Base-by-base conservation (phyloP, 768 basidiomycete species). In the Russula vinacea region DNA sequence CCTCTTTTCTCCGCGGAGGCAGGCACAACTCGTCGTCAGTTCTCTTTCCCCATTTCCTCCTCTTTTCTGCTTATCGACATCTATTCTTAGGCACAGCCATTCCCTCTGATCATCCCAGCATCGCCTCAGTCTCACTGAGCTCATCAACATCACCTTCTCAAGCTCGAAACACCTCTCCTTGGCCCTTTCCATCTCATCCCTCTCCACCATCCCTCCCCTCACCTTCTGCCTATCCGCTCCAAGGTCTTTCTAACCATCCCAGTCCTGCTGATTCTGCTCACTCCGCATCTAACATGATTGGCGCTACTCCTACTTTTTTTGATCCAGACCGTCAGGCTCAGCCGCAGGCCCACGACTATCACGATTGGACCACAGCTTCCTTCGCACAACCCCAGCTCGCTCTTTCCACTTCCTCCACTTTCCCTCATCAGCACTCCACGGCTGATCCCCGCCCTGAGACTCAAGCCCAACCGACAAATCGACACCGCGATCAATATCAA, bases 271-370 rank as follows among this genome's bases (percentile, higher is more conserved):
- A 22, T n/a, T 29, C 56, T 1, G 56, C 32, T 9, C 35, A 52
- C 5, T 64, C 66, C 6, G 54, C 60, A 42, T 22, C 58, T 16
- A 59, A 2, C 33, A 71, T 71, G 70, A 71, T 71, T n/a, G 70
- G 70, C 37, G 37, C 68, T 5, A 58, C 65, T 35, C 64, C 70
- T 5, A 52, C 70, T 1, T 71, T 62, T 49, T 71, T 67, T 56
- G 68, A 69, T 39, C 62, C 59, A 22, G 70, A 70, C 5, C 52
- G 61, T 4, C 62, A 66, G 2, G 2, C 56, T 9, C 65, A 57
- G 42, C 60, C 60, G 13, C 59, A 59, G 17, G 33, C 56, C 2
- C 45, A 44, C 35, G 66, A 67, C 22, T 68, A 66, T 55, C 58
- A 66, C 0, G 44, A 45, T 11, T 69, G 67, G 67, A 10, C 58